These are phyloP conservation scores for Hortaea sp. DNA, from an alignment of 2,329 filamentous ascomycete genomes.

Conservation along the genomic window DNA sequence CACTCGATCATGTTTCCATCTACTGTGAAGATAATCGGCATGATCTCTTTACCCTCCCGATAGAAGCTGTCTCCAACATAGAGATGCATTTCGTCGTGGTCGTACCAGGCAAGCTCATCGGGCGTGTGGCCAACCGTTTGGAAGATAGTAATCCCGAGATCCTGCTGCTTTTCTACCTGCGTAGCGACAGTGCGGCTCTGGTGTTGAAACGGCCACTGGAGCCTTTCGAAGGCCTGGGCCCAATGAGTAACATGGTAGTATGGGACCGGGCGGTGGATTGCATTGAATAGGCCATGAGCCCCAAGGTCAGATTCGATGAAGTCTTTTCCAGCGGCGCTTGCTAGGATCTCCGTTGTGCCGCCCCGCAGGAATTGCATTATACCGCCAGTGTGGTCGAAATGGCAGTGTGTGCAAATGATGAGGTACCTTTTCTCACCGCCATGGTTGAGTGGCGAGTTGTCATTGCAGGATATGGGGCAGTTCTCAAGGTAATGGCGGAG, in stretches of 20 bases:
- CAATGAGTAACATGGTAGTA: constrained; percentile 33
- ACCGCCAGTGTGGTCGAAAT: constrained; percentile 34
- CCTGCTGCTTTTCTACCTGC: constrained; percentile 1
- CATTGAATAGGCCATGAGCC: constrained; percentile 32
- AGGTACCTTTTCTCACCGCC: constrained; percentile 24
- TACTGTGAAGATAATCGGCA: constrained; percentile 31
- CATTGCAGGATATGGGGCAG: constrained; percentile 27
- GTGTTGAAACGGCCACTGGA: constrained; percentile 15
- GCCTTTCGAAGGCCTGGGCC: constrained; percentile 28
- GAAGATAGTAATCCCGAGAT: constrained; percentile 32
- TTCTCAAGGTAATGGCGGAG: constrained; percentile 35
- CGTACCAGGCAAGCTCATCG: constrained; percentile 37
- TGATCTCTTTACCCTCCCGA: constrained; percentile 24
- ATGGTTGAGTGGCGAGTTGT: constrained; percentile 29
- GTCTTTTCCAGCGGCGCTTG: constrained; percentile 25
- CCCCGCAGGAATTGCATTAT: constrained; percentile 26
- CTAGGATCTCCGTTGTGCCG: constrained; percentile 23
- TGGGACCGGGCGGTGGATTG: constrained; percentile 27
- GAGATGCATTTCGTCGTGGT: constrained; percentile 32
- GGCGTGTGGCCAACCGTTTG: constrained; percentile 40
- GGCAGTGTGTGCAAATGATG: constrained; percentile 38
- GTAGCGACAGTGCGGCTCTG: background rate
- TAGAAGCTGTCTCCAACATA: constrained; percentile 41
- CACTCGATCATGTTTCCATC: constrained; percentile 31
- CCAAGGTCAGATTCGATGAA: constrained; percentile 33